Base-by-base conservation (phyloP, 2,329 filamentous ascomycete genomes). In the Parascedosporium putredinis region DNA sequence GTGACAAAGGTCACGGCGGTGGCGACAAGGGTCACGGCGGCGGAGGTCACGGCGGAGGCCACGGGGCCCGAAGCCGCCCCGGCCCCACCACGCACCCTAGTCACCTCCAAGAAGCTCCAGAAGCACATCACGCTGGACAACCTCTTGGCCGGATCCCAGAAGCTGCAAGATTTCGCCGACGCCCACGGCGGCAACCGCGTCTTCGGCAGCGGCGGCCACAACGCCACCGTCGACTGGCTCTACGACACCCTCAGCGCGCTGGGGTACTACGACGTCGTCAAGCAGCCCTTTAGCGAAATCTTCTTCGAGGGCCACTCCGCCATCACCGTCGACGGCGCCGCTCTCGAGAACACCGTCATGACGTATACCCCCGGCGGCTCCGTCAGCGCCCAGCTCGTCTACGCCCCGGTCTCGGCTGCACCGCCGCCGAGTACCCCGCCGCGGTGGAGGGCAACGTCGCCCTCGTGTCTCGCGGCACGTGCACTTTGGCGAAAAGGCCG, bases 401-500 rank as follows among this genome's bases (percentile, higher is more conserved):
- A 63, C 22, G 72, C 76, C 60, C 65, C 22, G 74, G 75, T 59
- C 59, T 79, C 3, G 79, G 79, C 40, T 83, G 80, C 59, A 60
- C 60, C 4, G 64, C 64, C 9, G 60, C 64, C 10, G 77, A 83
- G 59, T 84, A 69, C 60, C 74, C 80, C 1, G 63, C 68, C 2
- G 66, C 67, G 14, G 65, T 79, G 12, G 57, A 67, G 3, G 79
- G 75, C 33, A 75, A 71, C 18, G 73, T 85, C 43, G 81, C 78
- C 4, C 66, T 85, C 20, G 70, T 84, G 49, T 69, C 69, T 5
- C 74, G 81, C 56, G 81, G 82, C 50, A 64, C 57, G 1, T 86
- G 82, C 59, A 56, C 70, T 14, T 84, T 51, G 72, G 68, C 6
- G 57, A 69, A 20, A 85, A 86, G 67, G 71, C 77, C 5, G 62